A percentile compares a stretch with the other conserved stretches of the same genome.
phyloP scores from a whole-genome alignment of 352 stramenopile genomes.

The Pythium pyrilobum region DNA sequence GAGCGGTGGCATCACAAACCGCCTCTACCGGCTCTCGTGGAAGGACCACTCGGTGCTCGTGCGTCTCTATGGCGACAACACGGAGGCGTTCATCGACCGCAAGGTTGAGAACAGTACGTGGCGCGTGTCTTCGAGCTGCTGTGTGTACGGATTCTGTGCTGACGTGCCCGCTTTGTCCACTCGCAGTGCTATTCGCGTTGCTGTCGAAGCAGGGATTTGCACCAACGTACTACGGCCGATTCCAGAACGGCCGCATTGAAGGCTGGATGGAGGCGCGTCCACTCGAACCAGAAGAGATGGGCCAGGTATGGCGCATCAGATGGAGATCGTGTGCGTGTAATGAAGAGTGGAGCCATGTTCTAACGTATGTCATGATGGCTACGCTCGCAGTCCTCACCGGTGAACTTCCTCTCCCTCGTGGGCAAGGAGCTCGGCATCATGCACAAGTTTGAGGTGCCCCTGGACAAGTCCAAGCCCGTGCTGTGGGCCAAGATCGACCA shows the following conservation, averaged over 20 bases:
- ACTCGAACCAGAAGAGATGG: constrained; percentile 88
- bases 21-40: constrained; percentile 84
- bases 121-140: not conserved
- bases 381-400: constrained; percentile 30
- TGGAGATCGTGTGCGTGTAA: not conserved
- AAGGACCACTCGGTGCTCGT: constrained; percentile 77
- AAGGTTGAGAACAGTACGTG: constrained; percentile 86
- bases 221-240: constrained; percentile 87
- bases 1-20: constrained; percentile 91
- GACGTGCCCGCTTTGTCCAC: not conserved
- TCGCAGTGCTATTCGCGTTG: constrained; percentile 75
- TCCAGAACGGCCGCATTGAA: constrained; percentile 91
- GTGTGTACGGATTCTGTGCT: constrained; percentile 4
- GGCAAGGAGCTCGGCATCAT: constrained; percentile 83
- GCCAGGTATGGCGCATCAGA: constrained; percentile 33
- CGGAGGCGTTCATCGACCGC: constrained; percentile 91
- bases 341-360: not conserved
- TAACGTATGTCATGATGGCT: not conserved
- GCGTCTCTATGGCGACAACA: constrained; percentile 90
- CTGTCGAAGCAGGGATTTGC: constrained; percentile 81
- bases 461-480: constrained; percentile 44
- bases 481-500: constrained; percentile 80
- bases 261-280: constrained; percentile 80
- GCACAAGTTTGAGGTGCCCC: constrained; percentile 81
- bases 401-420: constrained; percentile 85